Evolutionary conservation across 805 yeast species (phyloP).

Genomic region (Ogataea pilisensis): DNA sequence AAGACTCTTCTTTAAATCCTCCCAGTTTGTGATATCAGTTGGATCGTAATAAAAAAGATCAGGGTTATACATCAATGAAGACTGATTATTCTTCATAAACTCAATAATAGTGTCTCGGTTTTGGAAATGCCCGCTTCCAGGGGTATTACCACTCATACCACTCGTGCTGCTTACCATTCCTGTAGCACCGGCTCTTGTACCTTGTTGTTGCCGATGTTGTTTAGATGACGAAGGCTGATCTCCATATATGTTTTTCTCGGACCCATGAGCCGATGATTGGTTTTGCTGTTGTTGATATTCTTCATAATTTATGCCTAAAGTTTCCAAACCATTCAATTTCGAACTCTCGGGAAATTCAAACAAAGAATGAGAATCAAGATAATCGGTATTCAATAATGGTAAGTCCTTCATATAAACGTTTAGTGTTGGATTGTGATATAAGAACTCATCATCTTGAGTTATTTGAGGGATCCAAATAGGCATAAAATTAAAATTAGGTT

Average conservation of each 20-base stretch:
- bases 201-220: not conserved
- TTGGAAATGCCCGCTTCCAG: conserved; percentile 1
- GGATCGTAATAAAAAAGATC: conserved; percentile 55
- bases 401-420: conserved; percentile 55
- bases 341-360: conserved; percentile 29
- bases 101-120: conserved; percentile 12
- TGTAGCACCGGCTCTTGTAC: not conserved
- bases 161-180: not conserved
- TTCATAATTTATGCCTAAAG: conserved; percentile 14
- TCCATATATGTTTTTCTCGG: not conserved
- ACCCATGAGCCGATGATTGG: conserved; percentile 6
- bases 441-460: conserved; percentile 49
- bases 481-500: conserved; percentile 27
- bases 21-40: conserved; percentile 59
- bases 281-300: conserved; percentile 6
- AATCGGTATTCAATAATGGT: conserved; percentile 45
- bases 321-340: conserved; percentile 21
- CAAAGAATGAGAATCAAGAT: conserved; percentile 30
- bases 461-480: conserved; percentile 62
- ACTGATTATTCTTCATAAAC: conserved; percentile 7
- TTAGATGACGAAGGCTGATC: not conserved
- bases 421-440: conserved; percentile 58
- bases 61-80: conserved; percentile 24
- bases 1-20: conserved; percentile 46
- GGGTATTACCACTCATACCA: not conserved